These are phyloP conservation scores for Fusarium nelsonii DNA, from an alignment of 2,329 filamentous ascomycete species.

Conservation along the genomic window DNA sequence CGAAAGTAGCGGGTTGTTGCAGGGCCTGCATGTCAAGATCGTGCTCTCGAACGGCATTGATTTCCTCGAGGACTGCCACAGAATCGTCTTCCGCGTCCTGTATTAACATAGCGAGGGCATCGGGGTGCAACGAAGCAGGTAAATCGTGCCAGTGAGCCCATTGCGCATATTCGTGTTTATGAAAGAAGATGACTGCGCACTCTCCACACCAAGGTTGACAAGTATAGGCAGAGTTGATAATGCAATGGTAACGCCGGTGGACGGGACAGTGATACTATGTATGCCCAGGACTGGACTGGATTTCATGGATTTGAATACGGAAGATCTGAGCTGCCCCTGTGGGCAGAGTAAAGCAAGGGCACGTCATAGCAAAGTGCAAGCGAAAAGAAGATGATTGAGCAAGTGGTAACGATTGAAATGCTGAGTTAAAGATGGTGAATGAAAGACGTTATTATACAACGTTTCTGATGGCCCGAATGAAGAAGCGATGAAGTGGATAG, in stretches of 20 bases:
- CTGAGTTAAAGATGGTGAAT: conserved; percentile 2
- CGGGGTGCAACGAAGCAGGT: neutral
- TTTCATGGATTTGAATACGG: conserved; percentile 39
- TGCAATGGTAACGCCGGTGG: conserved; percentile 48
- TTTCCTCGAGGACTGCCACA: neutral
- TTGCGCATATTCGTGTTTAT: conserved; percentile 10
- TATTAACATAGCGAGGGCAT: neutral
- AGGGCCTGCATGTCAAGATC: neutral
- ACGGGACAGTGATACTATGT: conserved; percentile 51
- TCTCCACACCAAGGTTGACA: conserved; percentile 53
- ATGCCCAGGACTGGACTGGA: conserved; percentile 27
- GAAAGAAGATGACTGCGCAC: conserved; percentile 50
- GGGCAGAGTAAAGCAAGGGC: conserved; percentile 43
- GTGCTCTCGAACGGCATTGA: neutral
- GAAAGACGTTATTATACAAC: neutral
- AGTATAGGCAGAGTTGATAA: conserved; percentile 22
- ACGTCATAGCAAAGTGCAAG: conserved; percentile 36
- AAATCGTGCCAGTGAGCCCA: conserved; percentile 45
- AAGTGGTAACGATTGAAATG: conserved; percentile 5
- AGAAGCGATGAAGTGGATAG: neutral
- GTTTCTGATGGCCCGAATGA: neutral
- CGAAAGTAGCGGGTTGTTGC: neutral
- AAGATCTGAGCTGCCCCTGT: neutral
- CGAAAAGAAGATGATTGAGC: neutral
- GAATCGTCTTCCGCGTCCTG: neutral